Evolutionary conservation across 1,284 basidiomycete genomes (phyloP), one percentile per base, ranked within the genome.

Genomic region (Tremellales sp.): DNA sequence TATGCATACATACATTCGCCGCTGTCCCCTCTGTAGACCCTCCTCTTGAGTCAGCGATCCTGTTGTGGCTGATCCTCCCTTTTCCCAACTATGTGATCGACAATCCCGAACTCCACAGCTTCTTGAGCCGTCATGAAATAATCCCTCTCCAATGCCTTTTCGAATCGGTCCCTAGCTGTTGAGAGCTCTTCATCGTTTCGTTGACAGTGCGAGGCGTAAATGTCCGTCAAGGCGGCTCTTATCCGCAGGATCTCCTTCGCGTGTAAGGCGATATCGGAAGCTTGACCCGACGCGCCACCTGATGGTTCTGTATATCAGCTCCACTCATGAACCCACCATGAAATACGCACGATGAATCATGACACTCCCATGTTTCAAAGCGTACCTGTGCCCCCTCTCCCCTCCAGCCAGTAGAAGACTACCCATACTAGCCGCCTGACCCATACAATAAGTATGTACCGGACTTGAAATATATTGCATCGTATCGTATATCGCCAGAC

Each of bases 401-500:
- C 85, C 89, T 45, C 87, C 89, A 4, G 87, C 86, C 5, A 94
- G 80, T 17, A 94, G 80, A 43, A 96, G 78, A 41, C 88, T 91
- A 3, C 89, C 91, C 92, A 96, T 96, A 36, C 86, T 89, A 52
- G 87, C 89, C 19, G 92, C 91, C 72, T 92, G 85, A 11, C 91
- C 91, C 45, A 94, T 80, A 66, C 90, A 91, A 74, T 93, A 94
- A 0, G 92, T 96, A 70, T 94, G 90, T 57, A 96, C 91, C 1
- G 90, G 89, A 41, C 87, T 85, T 15, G 87, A 86, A 56, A 94
- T 86, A 72, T 94, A 94, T 84, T 92, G 74, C 64, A 72, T 72
- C 54, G 91, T 94, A 69, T 96, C 92, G 76, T 96, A 96, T 52
- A 96, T 93, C 4, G 91, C 91, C 45, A 96, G 76, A 15, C 91